phyloP scores from a whole-genome alignment of 1,284 basidiomycete species.

The Rhodofomes roseus region DNA sequence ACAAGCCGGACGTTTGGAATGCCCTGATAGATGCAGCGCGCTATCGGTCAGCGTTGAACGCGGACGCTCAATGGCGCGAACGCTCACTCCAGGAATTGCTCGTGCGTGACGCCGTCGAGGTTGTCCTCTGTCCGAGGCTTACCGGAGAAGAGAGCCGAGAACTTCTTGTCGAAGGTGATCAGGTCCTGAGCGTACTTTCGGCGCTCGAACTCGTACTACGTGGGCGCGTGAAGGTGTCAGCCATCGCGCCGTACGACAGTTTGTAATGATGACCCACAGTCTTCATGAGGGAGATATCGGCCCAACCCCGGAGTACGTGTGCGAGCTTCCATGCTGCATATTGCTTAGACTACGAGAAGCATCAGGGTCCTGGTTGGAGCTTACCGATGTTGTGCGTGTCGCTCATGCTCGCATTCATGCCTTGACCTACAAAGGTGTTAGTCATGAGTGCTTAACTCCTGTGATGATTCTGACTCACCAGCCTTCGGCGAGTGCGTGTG shows the following conservation, averaged over 20 bases:
- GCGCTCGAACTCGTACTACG: slow-evolving; percentile 69
- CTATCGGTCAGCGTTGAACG: too few species aligned
- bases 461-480: background rate
- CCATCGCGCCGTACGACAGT: background rate
- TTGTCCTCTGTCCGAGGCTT: slow-evolving; percentile 60
- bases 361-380: slow-evolving; percentile 6
- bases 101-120: slow-evolving; percentile 62
- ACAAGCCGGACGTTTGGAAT: slow-evolving; percentile 56
- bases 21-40: slow-evolving; percentile 32
- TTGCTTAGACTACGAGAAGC: too few species aligned
- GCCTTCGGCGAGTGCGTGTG: slow-evolving; percentile 84
- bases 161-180: slow-evolving; percentile 78
- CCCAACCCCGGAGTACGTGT: slow-evolving; percentile 71
- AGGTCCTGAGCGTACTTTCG: slow-evolving; percentile 76
- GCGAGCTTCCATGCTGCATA: slow-evolving; percentile 71
- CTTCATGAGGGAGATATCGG: slow-evolving; percentile 58
- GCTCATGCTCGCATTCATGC: slow-evolving; percentile 78
- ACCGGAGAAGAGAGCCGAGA: slow-evolving; percentile 71
- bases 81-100: slow-evolving; percentile 56
- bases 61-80: too few species aligned
- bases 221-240: background rate
- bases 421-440: slow-evolving; percentile 42
- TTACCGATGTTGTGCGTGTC: slow-evolving; percentile 75
- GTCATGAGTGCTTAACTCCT: background rate
- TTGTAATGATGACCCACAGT: slow-evolving; percentile 47